A percentile compares a stretch with the other conserved stretches of the same genome.
Conservation (phyloP, 768 basidiomycete genomes). For the Strobilomyces dryophilus region DNA sequence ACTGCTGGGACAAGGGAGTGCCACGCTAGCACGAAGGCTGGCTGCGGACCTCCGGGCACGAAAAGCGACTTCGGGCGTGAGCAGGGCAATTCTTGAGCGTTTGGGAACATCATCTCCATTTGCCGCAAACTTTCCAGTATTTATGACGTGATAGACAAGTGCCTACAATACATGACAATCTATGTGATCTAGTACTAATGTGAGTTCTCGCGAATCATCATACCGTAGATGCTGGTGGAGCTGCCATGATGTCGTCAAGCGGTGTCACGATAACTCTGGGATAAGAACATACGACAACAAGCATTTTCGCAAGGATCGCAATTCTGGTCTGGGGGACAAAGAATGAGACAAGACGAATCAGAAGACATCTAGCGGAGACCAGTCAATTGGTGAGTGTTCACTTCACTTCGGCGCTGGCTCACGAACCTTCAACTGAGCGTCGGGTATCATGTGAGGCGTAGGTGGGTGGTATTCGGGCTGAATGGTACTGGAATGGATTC, state of each 20-base stretch:
- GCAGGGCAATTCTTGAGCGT: slow-evolving; percentile 52
- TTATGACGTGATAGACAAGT: slow-evolving; percentile 29
- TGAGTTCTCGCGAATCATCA: slow-evolving; percentile 22
- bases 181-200: slow-evolving; percentile 6
- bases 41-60: slow-evolving; percentile 55
- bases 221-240: slow-evolving; percentile 45
- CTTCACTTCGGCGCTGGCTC: neutral
- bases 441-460: slow-evolving; percentile 32
- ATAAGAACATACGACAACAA: slow-evolving; percentile 66
- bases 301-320: slow-evolving; percentile 69
- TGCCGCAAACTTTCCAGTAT: slow-evolving; percentile 70
- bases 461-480: slow-evolving; percentile 76
- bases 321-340: slow-evolving; percentile 64
- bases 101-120: slow-evolving; percentile 61
- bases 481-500: slow-evolving; percentile 93
- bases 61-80: slow-evolving; percentile 45
- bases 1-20: slow-evolving; percentile 59
- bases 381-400: slow-evolving; percentile 2
- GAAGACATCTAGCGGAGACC: slow-evolving; percentile 38
- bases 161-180: slow-evolving; percentile 6
- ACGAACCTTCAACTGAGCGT: slow-evolving; percentile 49
- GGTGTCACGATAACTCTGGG: neutral
- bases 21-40: slow-evolving; percentile 62
- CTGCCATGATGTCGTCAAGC: slow-evolving; percentile 25
- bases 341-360: slow-evolving; percentile 62